Base-by-base conservation (phyloP, 1,284 basidiomycete genomes). In the Apiotrichum gracile region DNA sequence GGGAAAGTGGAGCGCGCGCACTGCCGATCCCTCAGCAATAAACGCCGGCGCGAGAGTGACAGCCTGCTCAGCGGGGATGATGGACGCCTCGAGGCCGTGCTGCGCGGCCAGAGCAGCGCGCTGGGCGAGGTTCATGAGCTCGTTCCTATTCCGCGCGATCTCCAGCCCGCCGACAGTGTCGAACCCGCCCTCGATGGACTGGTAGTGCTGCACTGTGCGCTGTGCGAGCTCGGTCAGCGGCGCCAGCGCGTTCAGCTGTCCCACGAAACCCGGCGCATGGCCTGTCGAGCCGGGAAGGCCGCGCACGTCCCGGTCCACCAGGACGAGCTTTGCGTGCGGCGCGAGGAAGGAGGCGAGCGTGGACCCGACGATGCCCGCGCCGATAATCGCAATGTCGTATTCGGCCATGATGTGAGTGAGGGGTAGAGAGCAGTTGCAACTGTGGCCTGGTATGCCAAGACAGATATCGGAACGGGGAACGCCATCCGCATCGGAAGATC, bases 301-400 rank as follows among this genome's bases (percentile, higher is more conserved):
- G 22, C 39, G 42, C 1, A 64, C 44, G 49, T 61, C 50, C 13
- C 61, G 59, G 50, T 66, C 81, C 52, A 82, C 77, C 26, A 76
- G 73, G 2, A 78, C 70, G 13, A 74, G 77, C 53, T 76, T 71
- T 0, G 75, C 76, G 8, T 75, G 80, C 2, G 76, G 65, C n/a
- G 77, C 74, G 5, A 64, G 45, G 1, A 61, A 61, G 47, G 79
- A 73, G 39, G 79, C 75, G 16, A 72, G 55, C 27, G 64, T 61
- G 9, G 72, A 57, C 19, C 74, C 66, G 41, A 64, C 55, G 27
- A 64, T 63, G 46, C 64, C 61, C 1, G 59, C 43, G 39, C 60
- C 61, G 25, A 21, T 68, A 46, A 49, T 67, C 43, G 73, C 49
- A 13, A 61, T 21, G 46, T 66, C 68, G 51, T 68, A 40, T 4